Evolutionary conservation across 2,329 filamentous ascomycete species (phyloP).

Genomic region (Scortechinia acanthostroma): DNA sequence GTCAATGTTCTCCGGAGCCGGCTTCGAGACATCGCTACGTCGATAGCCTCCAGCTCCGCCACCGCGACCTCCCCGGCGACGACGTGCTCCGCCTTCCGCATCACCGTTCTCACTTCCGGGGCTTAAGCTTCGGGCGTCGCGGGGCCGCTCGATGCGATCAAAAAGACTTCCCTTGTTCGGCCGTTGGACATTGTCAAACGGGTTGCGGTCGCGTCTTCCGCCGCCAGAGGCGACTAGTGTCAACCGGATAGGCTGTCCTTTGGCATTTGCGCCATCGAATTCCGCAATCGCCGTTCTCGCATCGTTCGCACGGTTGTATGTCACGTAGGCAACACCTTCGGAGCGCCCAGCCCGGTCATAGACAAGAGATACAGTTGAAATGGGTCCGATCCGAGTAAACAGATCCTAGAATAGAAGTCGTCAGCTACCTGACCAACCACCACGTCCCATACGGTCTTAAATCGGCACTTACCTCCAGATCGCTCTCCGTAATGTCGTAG

Average conservation of each 20-base stretch:
- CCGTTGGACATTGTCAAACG: conserved; percentile 46
- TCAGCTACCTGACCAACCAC: conserved; percentile 12
- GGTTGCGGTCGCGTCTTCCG: conserved; percentile 32
- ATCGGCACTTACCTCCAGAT: conserved; percentile 57
- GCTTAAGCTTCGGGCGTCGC: conserved; percentile 5
- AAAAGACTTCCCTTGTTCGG: conserved; percentile 48
- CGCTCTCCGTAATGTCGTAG: conserved; percentile 81
- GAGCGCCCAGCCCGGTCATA: conserved; percentile 88
- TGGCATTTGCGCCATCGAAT: conserved; percentile 85
- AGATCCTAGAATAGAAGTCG: conserved; percentile 50
- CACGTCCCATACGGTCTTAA: background rate
- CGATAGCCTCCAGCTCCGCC: conserved; percentile 40
- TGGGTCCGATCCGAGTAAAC: conserved; percentile 70
- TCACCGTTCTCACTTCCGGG: background rate
- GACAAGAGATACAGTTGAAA: conserved; percentile 61
- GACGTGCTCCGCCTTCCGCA: background rate
- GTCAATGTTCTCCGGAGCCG: conserved; percentile 64
- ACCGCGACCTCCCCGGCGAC: conserved; percentile 33
- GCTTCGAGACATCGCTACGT: conserved; percentile 42
- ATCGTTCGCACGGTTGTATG: conserved; percentile 66
- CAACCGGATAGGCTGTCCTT: conserved; percentile 78
- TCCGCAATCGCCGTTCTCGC: conserved; percentile 70
- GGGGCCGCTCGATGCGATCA: conserved; percentile 49
- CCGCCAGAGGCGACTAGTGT: conserved; percentile 42
- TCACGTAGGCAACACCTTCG: conserved; percentile 77